Conservation (phyloP, 169 alveolate genomes). For the Cyclospora cayetanensis region DNA sequence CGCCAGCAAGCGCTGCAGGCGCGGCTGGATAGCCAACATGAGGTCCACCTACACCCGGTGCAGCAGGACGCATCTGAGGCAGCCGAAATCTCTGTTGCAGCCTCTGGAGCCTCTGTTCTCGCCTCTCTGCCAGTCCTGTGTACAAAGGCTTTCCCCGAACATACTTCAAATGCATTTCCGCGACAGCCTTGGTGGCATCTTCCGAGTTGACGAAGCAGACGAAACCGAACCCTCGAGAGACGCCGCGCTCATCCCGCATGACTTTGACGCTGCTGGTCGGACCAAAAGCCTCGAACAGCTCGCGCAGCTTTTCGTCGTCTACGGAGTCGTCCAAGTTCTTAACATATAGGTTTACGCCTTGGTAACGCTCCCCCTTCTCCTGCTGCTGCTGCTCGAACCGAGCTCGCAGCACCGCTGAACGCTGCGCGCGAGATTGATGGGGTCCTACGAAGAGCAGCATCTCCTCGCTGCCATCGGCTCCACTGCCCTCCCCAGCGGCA, state of each 20-base stretch:
- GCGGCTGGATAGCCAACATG: neutral
- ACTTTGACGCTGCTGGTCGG: conserved; percentile 92
- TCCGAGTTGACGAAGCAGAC: conserved; percentile 96
- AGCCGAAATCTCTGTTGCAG: conserved; percentile 90
- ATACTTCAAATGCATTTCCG: conserved; percentile 95
- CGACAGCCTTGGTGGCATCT: conserved; percentile 97
- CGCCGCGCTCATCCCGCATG: conserved; percentile 94
- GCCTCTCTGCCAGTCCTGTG: conserved; percentile 93
- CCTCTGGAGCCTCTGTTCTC: conserved; percentile 90
- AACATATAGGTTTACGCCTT: conserved; percentile 92
- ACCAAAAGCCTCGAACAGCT: conserved; percentile 91
- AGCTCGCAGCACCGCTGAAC: conserved; percentile 89
- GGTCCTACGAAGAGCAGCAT: conserved; percentile 86
- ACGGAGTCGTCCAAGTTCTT: conserved; percentile 92
- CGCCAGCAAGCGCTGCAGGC: neutral
- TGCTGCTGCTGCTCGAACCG: conserved; percentile 82
- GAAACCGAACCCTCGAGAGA: conserved; percentile 97
- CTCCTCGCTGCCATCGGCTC: conserved; percentile 78
- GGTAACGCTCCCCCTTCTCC: conserved; percentile 81
- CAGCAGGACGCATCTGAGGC: conserved; percentile 79
- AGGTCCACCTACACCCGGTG: conserved; percentile 32
- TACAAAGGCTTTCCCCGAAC: conserved; percentile 91
- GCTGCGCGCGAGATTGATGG: conserved; percentile 90
- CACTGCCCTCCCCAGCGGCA: conserved; percentile 59
- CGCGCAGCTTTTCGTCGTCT: conserved; percentile 89